Percentiles rank a stretch among this genome's conserved stretches.
Evolutionary conservation across 371 early-diverging fungal genomes (phyloP).

Genomic region (Chytridiales sp.): DNA sequence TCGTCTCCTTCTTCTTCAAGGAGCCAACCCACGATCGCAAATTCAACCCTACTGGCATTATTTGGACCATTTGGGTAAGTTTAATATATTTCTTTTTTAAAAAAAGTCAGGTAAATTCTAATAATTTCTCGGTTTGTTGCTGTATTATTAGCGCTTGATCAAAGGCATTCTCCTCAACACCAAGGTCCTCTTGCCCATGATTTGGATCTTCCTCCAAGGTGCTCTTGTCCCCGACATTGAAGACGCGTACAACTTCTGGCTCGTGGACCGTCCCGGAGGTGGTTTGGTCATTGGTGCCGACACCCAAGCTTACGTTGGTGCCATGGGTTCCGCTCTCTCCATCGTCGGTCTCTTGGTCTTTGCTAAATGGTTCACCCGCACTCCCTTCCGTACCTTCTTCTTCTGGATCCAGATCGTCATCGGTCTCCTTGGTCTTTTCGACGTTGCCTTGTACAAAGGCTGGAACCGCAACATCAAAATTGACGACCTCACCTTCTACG

Average conservation of each 20-base stretch:
- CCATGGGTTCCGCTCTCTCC: conserved; percentile 12
- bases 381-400: conserved; percentile 22
- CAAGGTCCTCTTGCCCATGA: conserved; percentile 25
- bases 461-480: conserved; percentile 16
- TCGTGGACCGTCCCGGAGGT: too few species aligned
- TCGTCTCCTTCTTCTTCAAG: conserved; percentile 19
- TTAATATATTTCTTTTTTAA: too few species aligned
- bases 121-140: background rate
- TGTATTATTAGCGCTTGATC: conserved; percentile 12
- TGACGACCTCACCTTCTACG: conserved; percentile 5
- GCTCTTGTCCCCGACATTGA: conserved; percentile 27
- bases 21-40: conserved; percentile 17
- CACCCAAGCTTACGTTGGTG: conserved; percentile 25
- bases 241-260: conserved; percentile 27
- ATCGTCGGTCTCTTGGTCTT: conserved; percentile 22
- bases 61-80: background rate
- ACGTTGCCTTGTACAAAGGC: conserved; percentile 16
- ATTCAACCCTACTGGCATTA: conserved; percentile 1
- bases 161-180: conserved; percentile 20
- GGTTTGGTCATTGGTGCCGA: conserved; percentile 22
- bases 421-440: conserved; percentile 13
- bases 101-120: conserved; percentile 5
- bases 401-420: conserved; percentile 27
- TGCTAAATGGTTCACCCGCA: conserved; percentile 16
- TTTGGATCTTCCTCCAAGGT: conserved; percentile 24